Conservation (phyloP, 2,329 filamentous ascomycete genomes). For the Fusarium nematophilum region DNA sequence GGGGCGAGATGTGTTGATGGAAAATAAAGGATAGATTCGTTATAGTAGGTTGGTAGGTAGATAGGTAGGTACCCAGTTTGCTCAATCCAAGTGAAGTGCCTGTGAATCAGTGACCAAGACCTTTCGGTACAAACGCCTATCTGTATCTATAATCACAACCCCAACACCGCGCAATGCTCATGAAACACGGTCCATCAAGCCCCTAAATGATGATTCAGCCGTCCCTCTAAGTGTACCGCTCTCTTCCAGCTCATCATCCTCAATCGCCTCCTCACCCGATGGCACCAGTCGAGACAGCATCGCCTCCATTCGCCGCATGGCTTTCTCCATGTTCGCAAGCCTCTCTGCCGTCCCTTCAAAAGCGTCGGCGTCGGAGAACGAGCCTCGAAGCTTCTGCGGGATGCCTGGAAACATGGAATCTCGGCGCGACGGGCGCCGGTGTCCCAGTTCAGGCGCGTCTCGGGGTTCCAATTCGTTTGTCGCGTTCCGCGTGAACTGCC, state of each 20-base stretch:
- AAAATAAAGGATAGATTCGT: not conserved
- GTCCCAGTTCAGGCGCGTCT: slow-evolving; percentile 39
- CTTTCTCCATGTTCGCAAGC: slow-evolving; percentile 62
- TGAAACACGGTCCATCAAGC: slow-evolving; percentile 12
- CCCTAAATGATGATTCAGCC: slow-evolving; percentile 46
- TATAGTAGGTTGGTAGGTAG: slow-evolving; percentile 1
- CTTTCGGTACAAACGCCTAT: slow-evolving; percentile 12
- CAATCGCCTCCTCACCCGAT: slow-evolving; percentile 40
- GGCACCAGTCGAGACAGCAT: slow-evolving; percentile 56
- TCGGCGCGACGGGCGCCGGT: slow-evolving; percentile 55
- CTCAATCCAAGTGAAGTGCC: slow-evolving; percentile 6
- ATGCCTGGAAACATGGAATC: slow-evolving; percentile 69
- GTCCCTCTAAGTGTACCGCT: slow-evolving; percentile 45
- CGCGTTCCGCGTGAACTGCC: slow-evolving; percentile 63
- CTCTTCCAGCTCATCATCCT: slow-evolving; percentile 44
- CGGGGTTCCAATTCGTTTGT: slow-evolving; percentile 49
- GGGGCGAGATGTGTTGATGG: not conserved
- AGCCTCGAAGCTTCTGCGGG: slow-evolving; percentile 58
- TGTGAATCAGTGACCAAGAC: slow-evolving; percentile 13
- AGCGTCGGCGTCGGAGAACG: slow-evolving; percentile 60
- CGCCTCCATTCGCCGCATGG: slow-evolving; percentile 60
- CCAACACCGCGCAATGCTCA: slow-evolving; percentile 17
- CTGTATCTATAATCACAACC: not conserved
- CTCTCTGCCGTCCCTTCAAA: slow-evolving; percentile 57
- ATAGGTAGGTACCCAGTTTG: not conserved